These are phyloP conservation scores for Lentinula edodes DNA, from an alignment of 768 basidiomycete genomes.

Conservation along the genomic window DNA sequence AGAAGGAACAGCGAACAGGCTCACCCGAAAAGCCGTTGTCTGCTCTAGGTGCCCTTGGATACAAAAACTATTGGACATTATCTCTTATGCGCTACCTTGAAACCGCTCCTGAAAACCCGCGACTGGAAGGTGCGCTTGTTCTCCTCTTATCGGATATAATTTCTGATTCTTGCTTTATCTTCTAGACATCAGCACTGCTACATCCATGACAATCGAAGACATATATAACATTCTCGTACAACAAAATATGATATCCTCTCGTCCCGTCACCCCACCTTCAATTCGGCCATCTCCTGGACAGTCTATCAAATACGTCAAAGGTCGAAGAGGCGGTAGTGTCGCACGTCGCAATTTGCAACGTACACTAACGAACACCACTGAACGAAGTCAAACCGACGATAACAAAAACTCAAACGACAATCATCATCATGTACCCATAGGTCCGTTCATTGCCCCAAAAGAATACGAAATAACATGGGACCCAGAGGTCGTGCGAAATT, in stretches of 20 bases:
- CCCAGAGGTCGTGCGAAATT: slow-evolving; percentile 54
- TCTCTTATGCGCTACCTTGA: slow-evolving; percentile 75
- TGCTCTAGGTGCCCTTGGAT: slow-evolving; percentile 87
- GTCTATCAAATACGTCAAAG: slow-evolving; percentile 67
- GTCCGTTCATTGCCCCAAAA: slow-evolving; percentile 56
- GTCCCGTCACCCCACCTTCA: slow-evolving; percentile 39
- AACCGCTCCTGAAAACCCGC: slow-evolving; percentile 52
- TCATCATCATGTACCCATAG: slow-evolving; percentile 25
- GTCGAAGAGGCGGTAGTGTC: slow-evolving; percentile 53
- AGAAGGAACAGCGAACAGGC: slow-evolving; percentile 86
- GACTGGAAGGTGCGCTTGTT: slow-evolving; percentile 60
- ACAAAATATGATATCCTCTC: slow-evolving; percentile 64
- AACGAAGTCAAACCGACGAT: slow-evolving; percentile 41
- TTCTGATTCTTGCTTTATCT: slow-evolving; percentile 9
- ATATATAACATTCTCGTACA: slow-evolving; percentile 68
- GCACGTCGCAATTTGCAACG: slow-evolving; percentile 61
- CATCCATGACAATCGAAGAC: slow-evolving; percentile 91
- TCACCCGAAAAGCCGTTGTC: slow-evolving; percentile 97
- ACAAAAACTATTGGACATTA: slow-evolving; percentile 91
- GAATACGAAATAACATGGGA: slow-evolving; percentile 79
- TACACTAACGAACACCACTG: slow-evolving; percentile 13
- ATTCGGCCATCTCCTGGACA: slow-evolving; percentile 71
- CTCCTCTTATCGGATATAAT: slow-evolving; percentile 7
- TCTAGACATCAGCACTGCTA: slow-evolving; percentile 76
- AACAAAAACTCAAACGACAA: slow-evolving; percentile 30